Evolutionary conservation across 2,329 filamentous ascomycete genomes (phyloP).

Genomic region (Neoscytalidium dimidiatum): DNA sequence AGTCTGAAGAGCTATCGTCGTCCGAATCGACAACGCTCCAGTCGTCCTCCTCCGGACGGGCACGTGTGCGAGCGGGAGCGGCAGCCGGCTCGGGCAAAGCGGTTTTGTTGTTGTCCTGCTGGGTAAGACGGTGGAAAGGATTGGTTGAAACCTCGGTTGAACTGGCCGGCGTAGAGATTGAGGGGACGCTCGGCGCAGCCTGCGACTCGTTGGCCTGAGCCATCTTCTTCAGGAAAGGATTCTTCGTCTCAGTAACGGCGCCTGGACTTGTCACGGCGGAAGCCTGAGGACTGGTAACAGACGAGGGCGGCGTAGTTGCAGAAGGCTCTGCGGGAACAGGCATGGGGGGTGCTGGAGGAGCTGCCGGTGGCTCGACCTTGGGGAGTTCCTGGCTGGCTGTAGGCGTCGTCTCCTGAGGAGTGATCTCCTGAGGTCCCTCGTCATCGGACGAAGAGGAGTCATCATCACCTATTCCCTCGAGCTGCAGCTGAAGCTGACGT

Average conservation of each 20-base stretch:
- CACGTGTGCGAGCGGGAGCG: constrained; percentile 53
- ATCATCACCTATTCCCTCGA: constrained; percentile 75
- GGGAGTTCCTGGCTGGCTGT: constrained; percentile 58
- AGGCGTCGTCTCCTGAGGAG: constrained; percentile 61
- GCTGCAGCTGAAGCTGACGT: constrained; percentile 82
- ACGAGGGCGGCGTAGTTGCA: constrained; percentile 51
- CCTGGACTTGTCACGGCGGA: constrained; percentile 52
- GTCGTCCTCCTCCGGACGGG: constrained; percentile 66
- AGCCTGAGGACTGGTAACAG: constrained; percentile 46
- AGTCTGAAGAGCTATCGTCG: constrained; percentile 67
- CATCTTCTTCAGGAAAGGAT: constrained; percentile 92
- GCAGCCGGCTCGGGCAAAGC: constrained; percentile 51
- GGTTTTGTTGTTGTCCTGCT: constrained; percentile 54
- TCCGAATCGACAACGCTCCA: constrained; percentile 82
- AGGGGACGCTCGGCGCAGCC: constrained; percentile 54
- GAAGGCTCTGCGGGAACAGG: constrained; percentile 30
- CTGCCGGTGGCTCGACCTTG: constrained; percentile 44
- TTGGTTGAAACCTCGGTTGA: constrained; percentile 75
- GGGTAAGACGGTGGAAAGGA: constrained; percentile 86
- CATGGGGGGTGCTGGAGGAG: constrained; percentile 42
- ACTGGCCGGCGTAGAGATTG: constrained; percentile 44
- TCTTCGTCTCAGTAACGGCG: constrained; percentile 74
- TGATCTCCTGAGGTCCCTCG: constrained; percentile 72
- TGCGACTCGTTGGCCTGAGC: constrained; percentile 61
- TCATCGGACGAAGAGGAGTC: constrained; percentile 71